Conservation (phyloP, 179 eudicot species). For the Heliamphora pulchella region DNA sequence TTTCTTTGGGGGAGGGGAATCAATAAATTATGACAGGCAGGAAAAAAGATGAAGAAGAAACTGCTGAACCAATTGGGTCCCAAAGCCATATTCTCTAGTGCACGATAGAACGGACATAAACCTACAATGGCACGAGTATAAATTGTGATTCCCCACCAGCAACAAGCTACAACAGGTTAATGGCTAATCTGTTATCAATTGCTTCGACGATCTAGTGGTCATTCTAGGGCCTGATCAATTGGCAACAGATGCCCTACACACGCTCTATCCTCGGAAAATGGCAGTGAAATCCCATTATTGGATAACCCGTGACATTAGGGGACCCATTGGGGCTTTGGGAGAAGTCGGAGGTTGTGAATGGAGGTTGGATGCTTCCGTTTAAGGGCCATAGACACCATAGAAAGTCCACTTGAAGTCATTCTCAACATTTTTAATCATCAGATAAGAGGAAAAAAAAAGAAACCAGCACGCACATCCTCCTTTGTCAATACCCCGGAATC, state of each 20-base stretch:
- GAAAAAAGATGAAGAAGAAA: background rate
- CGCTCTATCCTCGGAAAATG: background rate
- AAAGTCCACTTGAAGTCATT: too few relatives aligned
- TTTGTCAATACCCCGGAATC: too few relatives aligned
- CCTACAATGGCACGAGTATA: background rate
- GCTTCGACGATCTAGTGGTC: background rate
- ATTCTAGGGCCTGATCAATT: background rate
- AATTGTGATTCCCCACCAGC: background rate
- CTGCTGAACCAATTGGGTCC: background rate
- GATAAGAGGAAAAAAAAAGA: too few relatives aligned
- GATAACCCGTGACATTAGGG: background rate
- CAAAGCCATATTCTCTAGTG: constrained; percentile 6
- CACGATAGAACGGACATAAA: background rate
- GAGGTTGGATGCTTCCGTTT: too few relatives aligned
- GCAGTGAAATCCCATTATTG: background rate
- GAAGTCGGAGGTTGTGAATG: too few relatives aligned
- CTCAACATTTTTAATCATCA: too few relatives aligned
- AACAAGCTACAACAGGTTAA: background rate
- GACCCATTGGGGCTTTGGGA: too few relatives aligned
- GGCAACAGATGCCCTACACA: background rate
- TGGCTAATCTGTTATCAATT: background rate
- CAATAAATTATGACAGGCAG: background rate
- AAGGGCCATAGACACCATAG: too few relatives aligned
- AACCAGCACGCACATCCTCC: too few relatives aligned
- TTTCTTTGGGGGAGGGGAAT: background rate